Evolutionary conservation across 2,329 filamentous ascomycete species (phyloP).

Genomic region (Microsporum audouinii): DNA sequence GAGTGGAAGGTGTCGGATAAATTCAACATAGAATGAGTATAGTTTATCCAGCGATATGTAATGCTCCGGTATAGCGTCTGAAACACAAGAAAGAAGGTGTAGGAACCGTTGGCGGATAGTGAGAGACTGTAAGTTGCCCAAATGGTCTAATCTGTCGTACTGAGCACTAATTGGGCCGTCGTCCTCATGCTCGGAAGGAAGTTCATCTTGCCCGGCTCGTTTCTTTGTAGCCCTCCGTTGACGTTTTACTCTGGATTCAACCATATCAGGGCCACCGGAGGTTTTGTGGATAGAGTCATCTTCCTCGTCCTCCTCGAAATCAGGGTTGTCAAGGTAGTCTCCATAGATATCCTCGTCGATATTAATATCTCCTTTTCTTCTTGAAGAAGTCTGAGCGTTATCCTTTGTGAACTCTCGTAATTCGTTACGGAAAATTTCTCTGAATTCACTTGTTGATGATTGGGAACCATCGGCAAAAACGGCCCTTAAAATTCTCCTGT

Average conservation of each 20-base stretch:
- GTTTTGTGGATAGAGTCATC: conserved; percentile 4
- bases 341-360: conserved; percentile 37
- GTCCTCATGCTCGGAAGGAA: conserved; percentile 3
- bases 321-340: conserved; percentile 32
- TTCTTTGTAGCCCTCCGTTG: conserved; percentile 16
- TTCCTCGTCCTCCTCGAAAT: conserved; percentile 25
- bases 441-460: conserved; percentile 32
- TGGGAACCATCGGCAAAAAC: conserved; percentile 37
- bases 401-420: conserved; percentile 26
- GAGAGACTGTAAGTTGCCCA: conserved; percentile 33
- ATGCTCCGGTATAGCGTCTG: conserved; percentile 23
- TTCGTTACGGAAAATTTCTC: conserved; percentile 36
- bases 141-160: conserved; percentile 17
- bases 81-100: conserved; percentile 31
- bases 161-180: conserved; percentile 4
- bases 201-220: conserved; percentile 12
- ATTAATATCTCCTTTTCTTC: conserved; percentile 34
- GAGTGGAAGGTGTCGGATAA: conserved; percentile 36
- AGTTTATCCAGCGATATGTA: conserved; percentile 32
- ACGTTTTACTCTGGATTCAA: conserved; percentile 23
- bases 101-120: conserved; percentile 37
- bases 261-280: conserved; percentile 6
- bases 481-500: conserved; percentile 35
- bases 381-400: conserved; percentile 15
- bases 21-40: conserved; percentile 36